Conservation (phyloP, 371 early-diverging fungal species). For the Pancytospora epiphaga region DNA sequence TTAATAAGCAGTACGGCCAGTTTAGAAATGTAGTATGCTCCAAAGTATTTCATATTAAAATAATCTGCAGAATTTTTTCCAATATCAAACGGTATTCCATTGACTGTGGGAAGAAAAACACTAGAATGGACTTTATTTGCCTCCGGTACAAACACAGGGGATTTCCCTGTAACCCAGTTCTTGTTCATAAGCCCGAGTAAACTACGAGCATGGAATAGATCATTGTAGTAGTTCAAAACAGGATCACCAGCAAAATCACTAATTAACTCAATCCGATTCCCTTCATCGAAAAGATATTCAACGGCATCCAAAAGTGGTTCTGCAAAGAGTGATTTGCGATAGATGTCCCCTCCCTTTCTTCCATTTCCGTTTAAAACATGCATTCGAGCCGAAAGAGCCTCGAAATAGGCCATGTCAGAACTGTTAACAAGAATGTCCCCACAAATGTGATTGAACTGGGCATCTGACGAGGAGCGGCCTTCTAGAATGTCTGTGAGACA, state of each 20-base stretch:
- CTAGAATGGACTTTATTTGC: not conserved
- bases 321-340: slow-evolving; percentile 12
- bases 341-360: slow-evolving; percentile 35
- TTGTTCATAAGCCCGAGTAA: not conserved
- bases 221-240: slow-evolving; percentile 7
- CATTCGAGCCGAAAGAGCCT: slow-evolving; percentile 46
- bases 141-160: not conserved
- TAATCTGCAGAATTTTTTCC: not conserved
- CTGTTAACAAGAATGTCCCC: slow-evolving; percentile 43
- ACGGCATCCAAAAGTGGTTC: slow-evolving; percentile 19
- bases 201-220: slow-evolving; percentile 5
- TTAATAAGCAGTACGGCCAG: slow-evolving; percentile 21
- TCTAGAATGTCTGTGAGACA: slow-evolving; percentile 23
- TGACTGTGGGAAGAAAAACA: not conserved
- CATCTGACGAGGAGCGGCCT: slow-evolving; percentile 17
- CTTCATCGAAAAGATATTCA: slow-evolving; percentile 30
- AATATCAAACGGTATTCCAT: not conserved
- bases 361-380: slow-evolving; percentile 28
- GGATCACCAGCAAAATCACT: not conserved
- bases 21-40: slow-evolving; percentile 50
- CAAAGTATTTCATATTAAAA: slow-evolving; percentile 26
- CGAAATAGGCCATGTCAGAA: slow-evolving; percentile 43
- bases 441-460: not conserved
- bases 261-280: not conserved
- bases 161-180: not conserved